Percentiles rank a stretch among this genome's conserved stretches.
Conservation (phyloP, 2,329 filamentous ascomycete genomes). For the Nannizzia gypsea region DNA sequence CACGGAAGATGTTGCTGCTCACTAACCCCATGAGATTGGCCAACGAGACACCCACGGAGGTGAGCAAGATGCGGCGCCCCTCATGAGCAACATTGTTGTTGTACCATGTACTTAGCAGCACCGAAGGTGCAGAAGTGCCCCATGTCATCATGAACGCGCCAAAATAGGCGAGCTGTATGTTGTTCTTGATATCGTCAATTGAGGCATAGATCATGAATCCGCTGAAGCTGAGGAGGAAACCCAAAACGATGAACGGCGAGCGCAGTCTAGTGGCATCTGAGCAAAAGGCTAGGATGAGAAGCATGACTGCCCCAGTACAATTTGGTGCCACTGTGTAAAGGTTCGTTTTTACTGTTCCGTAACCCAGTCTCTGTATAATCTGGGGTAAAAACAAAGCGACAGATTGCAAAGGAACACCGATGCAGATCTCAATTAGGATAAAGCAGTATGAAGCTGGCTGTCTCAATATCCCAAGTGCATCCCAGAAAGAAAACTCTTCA, state of each 20-base stretch:
- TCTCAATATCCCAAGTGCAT: conserved; percentile 43
- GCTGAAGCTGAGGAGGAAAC: conserved; percentile 61
- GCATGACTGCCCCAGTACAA: conserved; percentile 58
- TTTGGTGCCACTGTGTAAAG: conserved; percentile 76
- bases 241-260: conserved; percentile 62
- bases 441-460: conserved; percentile 45
- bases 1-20: conserved; percentile 54
- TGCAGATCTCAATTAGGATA: conserved; percentile 46
- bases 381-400: conserved; percentile 48
- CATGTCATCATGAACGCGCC: conserved; percentile 74
- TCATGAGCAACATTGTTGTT: conserved; percentile 77
- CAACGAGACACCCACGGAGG: conserved; percentile 59
- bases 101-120: conserved; percentile 59
- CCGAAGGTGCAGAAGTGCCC: conserved; percentile 63
- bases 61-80: conserved; percentile 57
- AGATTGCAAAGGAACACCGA: conserved; percentile 48
- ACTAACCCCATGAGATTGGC: conserved; percentile 69
- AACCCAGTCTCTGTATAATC: conserved; percentile 44
- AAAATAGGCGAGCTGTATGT: conserved; percentile 56
- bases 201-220: conserved; percentile 70
- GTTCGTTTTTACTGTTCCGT: conserved; percentile 55
- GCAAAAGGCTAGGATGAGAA: conserved; percentile 59
- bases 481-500: conserved; percentile 42
- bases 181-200: conserved; percentile 49
- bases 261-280: conserved; percentile 56